A percentile compares a stretch with the other conserved stretches of the same genome.
These are phyloP conservation scores for Termitomyces sp. DNA, from an alignment of 768 basidiomycete species.

Conservation along the genomic window DNA sequence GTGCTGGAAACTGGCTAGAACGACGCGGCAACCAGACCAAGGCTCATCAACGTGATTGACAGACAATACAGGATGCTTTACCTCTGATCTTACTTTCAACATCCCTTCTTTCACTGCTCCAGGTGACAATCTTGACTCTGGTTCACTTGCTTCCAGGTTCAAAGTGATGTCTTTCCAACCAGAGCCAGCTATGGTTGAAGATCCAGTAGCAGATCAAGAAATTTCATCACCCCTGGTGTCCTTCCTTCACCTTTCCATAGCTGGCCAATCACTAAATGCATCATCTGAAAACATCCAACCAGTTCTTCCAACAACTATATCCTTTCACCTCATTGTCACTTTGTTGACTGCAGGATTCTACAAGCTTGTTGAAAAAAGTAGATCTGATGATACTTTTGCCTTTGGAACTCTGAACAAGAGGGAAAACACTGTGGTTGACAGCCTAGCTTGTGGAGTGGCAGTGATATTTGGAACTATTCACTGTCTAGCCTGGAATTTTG, in stretches of 20 bases:
- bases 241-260: not conserved
- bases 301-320: too few relatives aligned
- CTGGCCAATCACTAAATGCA: not conserved
- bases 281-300: not conserved
- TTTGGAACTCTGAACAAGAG: not conserved
- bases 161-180: not conserved
- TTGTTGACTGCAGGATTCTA: not conserved
- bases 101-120: not conserved
- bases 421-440: not conserved
- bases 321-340: not conserved
- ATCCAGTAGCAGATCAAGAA: too few relatives aligned
- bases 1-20: too few relatives aligned
- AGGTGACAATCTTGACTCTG: not conserved
- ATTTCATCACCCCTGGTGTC: not conserved
- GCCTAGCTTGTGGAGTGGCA: not conserved
- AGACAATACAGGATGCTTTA: not conserved
- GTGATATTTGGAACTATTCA: not conserved
- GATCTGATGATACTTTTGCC: not conserved
- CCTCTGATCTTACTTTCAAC: not conserved
- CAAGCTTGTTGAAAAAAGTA: not conserved
- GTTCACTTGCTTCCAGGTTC: not conserved
- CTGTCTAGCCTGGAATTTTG: not conserved
- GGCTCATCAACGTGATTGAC: not conserved
- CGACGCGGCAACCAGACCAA: too few relatives aligned
- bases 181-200: not conserved